Evolutionary conservation across 257 asterid genomes (phyloP), one percentile per base, ranked within the genome.

Genomic region (Gardenia jasminoides): DNA sequence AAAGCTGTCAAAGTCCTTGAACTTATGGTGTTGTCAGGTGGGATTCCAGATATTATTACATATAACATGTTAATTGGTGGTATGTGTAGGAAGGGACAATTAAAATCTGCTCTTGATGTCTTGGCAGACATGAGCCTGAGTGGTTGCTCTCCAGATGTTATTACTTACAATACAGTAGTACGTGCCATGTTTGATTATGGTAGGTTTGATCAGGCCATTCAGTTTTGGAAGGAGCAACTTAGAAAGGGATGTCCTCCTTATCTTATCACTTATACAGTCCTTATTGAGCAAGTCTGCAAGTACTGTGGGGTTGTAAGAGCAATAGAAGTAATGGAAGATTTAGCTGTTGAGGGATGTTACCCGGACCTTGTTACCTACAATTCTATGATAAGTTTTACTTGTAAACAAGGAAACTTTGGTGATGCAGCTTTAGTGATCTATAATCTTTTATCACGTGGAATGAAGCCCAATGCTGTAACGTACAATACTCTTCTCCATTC

Each of bases 221-320:
- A 78, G 64, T 91, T 94, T 56, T 94, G 97, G 98, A 93, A 89
- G 81, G 91, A 89, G 62, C 97, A 84, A 83, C 82, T 94, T 54
- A 89, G 90, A 82, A 91, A 88, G 79, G 97, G 98, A 73, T 92
- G 94, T 79, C 94, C 94, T 84, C 98, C 97, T 61, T 92, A 88
- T 75, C 80, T 89, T 33, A 78, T 92, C 78, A 92, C 94, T 41
- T 90, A 84, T 80, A 92, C 96, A 19, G 86, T 94, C 81, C 94
- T 94, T 69, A 69, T 94, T 26, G 94, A 88, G 84, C 81, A 87
- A 39, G 91, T 92, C 13, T 91, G 89, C 82, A 86, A 80, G 74
- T 83, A 91, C 72, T 76, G 87, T 72, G 97, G 98, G 75, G 87
- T 87, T 16, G 73, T 24, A 46, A 91, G 88, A 58, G 96, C 94